Percentiles rank a stretch among this genome's conserved stretches.
Conservation (phyloP, 2,329 filamentous ascomycete genomes). For the Alternaria sp. region DNA sequence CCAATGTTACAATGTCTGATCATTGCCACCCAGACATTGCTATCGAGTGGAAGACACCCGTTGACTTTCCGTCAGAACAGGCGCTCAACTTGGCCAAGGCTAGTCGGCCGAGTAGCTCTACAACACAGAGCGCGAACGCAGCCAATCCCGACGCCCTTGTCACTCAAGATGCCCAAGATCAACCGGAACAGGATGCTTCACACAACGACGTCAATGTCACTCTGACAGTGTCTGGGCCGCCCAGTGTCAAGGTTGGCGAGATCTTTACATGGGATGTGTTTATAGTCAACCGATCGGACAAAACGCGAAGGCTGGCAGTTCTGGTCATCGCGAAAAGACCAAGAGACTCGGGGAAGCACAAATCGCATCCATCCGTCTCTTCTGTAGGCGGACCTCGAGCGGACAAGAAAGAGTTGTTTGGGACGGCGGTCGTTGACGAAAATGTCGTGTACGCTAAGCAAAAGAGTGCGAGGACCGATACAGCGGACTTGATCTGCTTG, state of each 20-base stretch:
- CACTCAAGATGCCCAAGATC: constrained; percentile 26
- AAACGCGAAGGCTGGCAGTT: constrained; percentile 71
- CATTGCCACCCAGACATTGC: constrained; percentile 66
- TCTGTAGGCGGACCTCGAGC: constrained; percentile 44
- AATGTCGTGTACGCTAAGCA: constrained; percentile 75
- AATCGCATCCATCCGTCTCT: constrained; percentile 51
- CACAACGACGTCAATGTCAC: constrained; percentile 70
- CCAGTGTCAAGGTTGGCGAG: constrained; percentile 66
- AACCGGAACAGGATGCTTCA: constrained; percentile 19
- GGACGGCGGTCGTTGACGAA: constrained; percentile 74
- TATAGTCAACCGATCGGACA: constrained; percentile 73
- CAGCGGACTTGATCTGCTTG: constrained; percentile 73
- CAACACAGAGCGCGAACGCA: constrained; percentile 24
- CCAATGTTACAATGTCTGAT: constrained; percentile 63
- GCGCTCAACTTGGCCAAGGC: constrained; percentile 50
- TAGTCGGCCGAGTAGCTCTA: constrained; percentile 37
- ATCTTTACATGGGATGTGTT: constrained; percentile 76
- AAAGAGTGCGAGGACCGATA: constrained; percentile 67
- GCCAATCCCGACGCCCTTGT: constrained; percentile 38
- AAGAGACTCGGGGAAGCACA: constrained; percentile 54
- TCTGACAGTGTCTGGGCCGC: constrained; percentile 73
- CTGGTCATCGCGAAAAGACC: constrained; percentile 70
- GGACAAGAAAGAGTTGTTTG: constrained; percentile 51
- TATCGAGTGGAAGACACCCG: constrained; percentile 71
- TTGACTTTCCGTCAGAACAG: constrained; percentile 67